phyloP scores from a whole-genome alignment of 192 early-diverging fungal species.

The Jimgerdemannia lactiflua region DNA sequence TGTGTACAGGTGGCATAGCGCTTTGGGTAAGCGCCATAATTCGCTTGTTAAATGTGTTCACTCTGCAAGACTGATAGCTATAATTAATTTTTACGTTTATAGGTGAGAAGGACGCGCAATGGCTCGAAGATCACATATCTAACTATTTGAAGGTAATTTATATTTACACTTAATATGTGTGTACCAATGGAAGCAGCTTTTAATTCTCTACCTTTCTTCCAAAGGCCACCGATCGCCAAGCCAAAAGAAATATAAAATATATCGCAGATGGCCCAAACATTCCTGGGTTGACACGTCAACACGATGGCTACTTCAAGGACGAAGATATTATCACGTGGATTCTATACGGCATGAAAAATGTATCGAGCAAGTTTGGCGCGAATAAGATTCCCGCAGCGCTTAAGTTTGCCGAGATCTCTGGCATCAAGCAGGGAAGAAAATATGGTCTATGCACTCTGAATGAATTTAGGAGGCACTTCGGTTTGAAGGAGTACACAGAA shows the following conservation, averaged over 20 bases:
- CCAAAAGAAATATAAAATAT: too few relatives aligned
- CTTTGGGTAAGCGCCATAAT: conserved; percentile 34
- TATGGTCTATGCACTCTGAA: conserved; percentile 46
- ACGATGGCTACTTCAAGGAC: too few relatives aligned
- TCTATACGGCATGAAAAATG: background rate
- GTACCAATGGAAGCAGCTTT: too few relatives aligned
- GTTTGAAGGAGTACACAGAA: conserved; percentile 25
- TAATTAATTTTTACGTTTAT: conserved; percentile 1
- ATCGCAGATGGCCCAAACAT: too few relatives aligned
- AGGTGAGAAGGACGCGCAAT: conserved; percentile 19
- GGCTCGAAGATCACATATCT: too few relatives aligned
- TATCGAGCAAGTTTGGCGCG: conserved; percentile 30
- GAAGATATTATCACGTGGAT: conserved; percentile 19
- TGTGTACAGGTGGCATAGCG: conserved; percentile 47
- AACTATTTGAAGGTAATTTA: too few relatives aligned
- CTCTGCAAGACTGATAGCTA: conserved; percentile 16
- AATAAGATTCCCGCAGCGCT: conserved; percentile 32
- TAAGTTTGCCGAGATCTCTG: conserved; percentile 36
- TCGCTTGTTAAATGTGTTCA: conserved; percentile 32
- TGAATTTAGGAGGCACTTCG: conserved; percentile 39
- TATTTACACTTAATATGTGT: too few relatives aligned
- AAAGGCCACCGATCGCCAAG: too few relatives aligned
- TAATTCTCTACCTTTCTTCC: too few relatives aligned
- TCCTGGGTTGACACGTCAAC: too few relatives aligned
- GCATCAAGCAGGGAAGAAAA: conserved; percentile 36